phyloP scores from a whole-genome alignment of 2,329 filamentous ascomycete species.

The Pestalotiopsis sp. region DNA sequence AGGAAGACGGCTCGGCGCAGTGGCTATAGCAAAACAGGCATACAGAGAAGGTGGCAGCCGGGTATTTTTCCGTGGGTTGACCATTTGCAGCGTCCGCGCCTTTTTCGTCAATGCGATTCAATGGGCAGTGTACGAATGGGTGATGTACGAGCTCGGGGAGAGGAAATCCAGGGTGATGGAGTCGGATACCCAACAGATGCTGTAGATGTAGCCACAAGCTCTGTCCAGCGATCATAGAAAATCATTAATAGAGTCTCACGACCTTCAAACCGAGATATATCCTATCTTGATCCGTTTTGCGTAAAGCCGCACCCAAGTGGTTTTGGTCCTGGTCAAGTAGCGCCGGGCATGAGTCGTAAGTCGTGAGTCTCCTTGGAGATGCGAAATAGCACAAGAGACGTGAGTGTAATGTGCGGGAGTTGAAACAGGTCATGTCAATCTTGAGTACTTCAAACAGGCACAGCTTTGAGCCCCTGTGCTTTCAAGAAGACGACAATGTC shows the following conservation, averaged over 20 bases:
- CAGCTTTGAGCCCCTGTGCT: constrained; percentile 18
- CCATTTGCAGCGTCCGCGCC: constrained; percentile 81
- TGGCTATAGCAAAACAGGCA: constrained; percentile 65
- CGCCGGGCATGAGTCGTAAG: not conserved
- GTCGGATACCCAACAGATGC: not conserved
- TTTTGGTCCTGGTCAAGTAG: not conserved
- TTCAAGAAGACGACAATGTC: constrained; percentile 40
- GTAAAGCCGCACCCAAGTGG: not conserved
- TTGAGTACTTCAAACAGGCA: not conserved
- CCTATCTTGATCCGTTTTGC: not conserved
- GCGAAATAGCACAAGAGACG: not conserved
- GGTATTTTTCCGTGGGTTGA: constrained; percentile 74
- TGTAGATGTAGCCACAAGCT: not conserved
- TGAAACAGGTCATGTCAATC: not conserved
- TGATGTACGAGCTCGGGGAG: constrained; percentile 65
- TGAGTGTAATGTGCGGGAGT: not conserved
- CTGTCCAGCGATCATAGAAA: not conserved
- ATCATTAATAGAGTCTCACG: not conserved
- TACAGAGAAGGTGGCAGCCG: constrained; percentile 65
- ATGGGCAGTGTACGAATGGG: constrained; percentile 91
- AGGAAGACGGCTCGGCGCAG: constrained; percentile 48
- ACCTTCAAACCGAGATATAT: not conserved
- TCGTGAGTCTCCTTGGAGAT: not conserved
- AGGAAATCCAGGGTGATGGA: constrained; percentile 24
- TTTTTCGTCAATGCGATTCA: constrained; percentile 93